These are phyloP conservation scores for Nicotiana otophora DNA, from an alignment of 257 asterid species.

Conservation along the genomic window DNA sequence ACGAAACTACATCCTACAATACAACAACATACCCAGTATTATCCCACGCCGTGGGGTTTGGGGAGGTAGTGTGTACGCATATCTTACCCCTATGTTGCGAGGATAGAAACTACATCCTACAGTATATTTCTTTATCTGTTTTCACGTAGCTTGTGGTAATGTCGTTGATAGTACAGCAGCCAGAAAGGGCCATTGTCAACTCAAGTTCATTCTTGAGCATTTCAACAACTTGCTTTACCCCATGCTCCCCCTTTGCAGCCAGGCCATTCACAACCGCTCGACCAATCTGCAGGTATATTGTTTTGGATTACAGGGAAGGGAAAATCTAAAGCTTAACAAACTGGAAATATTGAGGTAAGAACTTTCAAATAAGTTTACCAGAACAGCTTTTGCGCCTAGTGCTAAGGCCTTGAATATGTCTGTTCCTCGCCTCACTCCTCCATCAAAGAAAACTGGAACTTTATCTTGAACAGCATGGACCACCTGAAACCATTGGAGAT, in stretches of 20 bases:
- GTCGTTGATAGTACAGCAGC: slow-evolving; percentile 41
- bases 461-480: slow-evolving; percentile 48
- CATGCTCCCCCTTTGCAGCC: slow-evolving; percentile 53
- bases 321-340: not conserved
- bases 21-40: not conserved
- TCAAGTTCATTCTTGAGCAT: slow-evolving; percentile 61
- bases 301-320: not conserved
- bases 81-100: too few species aligned
- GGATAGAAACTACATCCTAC: slow-evolving; percentile 27
- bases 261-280: slow-evolving; percentile 51
- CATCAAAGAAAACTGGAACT: slow-evolving; percentile 55
- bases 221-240: slow-evolving; percentile 41
- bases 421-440: slow-evolving; percentile 68
- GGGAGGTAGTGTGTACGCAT: too few species aligned
- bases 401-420: slow-evolving; percentile 69
- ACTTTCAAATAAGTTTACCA: slow-evolving; percentile 26
- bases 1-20: slow-evolving; percentile 28
- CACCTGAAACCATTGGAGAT: slow-evolving; percentile 28
- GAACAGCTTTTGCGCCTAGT: slow-evolving; percentile 60
- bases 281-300: slow-evolving; percentile 35
- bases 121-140: slow-evolving; percentile 28
- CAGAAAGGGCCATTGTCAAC: slow-evolving; percentile 57
- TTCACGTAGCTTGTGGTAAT: slow-evolving; percentile 42
- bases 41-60: too few species aligned
- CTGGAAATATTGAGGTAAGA: not conserved